Conservation (phyloP, 2,329 filamentous ascomycete species). For the Rutstroemia sp. region DNA sequence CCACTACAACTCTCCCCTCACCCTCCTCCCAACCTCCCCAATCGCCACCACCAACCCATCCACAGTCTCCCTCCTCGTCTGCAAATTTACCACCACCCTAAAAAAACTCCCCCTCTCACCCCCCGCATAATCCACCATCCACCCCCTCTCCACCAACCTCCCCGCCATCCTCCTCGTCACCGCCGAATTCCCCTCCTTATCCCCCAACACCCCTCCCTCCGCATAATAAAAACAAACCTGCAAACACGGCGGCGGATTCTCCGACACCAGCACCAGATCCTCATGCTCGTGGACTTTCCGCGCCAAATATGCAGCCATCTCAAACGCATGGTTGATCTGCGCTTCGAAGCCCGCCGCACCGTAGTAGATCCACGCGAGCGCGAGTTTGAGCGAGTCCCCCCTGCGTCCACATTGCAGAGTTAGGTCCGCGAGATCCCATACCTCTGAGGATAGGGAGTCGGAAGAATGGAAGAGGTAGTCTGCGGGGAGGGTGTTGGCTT, state of each 20-base stretch:
- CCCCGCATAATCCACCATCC: conserved; percentile 54
- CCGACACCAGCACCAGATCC: conserved; percentile 65
- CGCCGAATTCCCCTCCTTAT: conserved; percentile 41
- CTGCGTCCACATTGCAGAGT: conserved; percentile 89
- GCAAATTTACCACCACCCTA: conserved; percentile 59
- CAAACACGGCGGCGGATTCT: conserved; percentile 75
- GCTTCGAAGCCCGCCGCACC: conserved; percentile 64
- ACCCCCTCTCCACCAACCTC: conserved; percentile 35
- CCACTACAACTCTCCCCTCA: neutral
- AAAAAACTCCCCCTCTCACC: conserved; percentile 58
- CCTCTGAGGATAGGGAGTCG: conserved; percentile 47
- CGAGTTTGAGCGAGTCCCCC: conserved; percentile 80
- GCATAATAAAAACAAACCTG: conserved; percentile 94
- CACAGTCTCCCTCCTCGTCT: conserved; percentile 51
- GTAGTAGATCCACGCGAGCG: conserved; percentile 84
- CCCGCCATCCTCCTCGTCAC: conserved; percentile 48
- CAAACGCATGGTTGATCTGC: conserved; percentile 68
- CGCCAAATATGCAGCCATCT: conserved; percentile 62
- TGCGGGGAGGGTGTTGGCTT: conserved; percentile 77
- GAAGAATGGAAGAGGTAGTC: conserved; percentile 70
- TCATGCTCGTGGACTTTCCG: conserved; percentile 44
- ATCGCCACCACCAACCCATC: conserved; percentile 56
- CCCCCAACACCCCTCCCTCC: conserved; percentile 31
- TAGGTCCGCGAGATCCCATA: conserved; percentile 86
- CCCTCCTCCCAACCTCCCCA: conserved; percentile 29